These are phyloP conservation scores for Marchantia polymorpha DNA, from an alignment of 225 moss, liverwort and hornwort genomes.

Conservation along the genomic window DNA sequence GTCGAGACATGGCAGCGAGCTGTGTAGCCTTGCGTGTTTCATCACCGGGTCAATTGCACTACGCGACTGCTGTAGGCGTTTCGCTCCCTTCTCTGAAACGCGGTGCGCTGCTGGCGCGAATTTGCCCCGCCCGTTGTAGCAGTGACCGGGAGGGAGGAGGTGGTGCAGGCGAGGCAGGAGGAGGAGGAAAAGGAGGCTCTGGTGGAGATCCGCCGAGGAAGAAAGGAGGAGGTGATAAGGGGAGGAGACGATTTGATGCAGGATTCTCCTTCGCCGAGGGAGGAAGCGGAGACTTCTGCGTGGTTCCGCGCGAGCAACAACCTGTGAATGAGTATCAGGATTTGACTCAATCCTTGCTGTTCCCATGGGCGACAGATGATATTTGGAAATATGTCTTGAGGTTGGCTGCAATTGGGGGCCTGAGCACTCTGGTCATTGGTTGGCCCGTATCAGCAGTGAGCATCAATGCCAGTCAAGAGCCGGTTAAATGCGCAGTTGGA, in stretches of 20 bases:
- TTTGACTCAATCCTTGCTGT: conserved; percentile 74
- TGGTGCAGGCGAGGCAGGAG: not conserved
- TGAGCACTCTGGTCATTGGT: conserved; percentile 54
- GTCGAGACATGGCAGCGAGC: conserved; percentile 16
- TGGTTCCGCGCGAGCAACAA: conserved; percentile 93
- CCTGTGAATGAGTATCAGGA: conserved; percentile 94
- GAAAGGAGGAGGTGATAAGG: conserved; percentile 31
- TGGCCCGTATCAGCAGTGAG: conserved; percentile 84
- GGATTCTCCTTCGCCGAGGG: conserved; percentile 69
- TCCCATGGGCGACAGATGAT: conserved; percentile 86
- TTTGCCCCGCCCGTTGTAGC: conserved; percentile 6
- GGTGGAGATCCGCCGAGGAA: conserved; percentile 32
- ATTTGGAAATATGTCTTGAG: conserved; percentile 58
- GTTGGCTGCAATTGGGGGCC: conserved; percentile 59
- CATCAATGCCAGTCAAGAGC: conserved; percentile 76
- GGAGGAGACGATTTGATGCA: conserved; percentile 42
- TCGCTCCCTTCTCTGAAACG: not conserved
- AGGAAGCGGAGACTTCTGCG: conserved; percentile 69
- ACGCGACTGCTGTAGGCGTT: too few relatives aligned
- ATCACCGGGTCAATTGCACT: not conserved
- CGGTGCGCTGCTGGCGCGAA: not conserved
- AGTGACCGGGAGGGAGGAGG: conserved; percentile 21
- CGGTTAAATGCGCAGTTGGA: conserved; percentile 76
- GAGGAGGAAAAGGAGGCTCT: conserved; percentile 6
- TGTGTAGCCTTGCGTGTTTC: not conserved